Base-by-base conservation (phyloP, 1,284 basidiomycete species). In the Kwoniella shivajii region DNA sequence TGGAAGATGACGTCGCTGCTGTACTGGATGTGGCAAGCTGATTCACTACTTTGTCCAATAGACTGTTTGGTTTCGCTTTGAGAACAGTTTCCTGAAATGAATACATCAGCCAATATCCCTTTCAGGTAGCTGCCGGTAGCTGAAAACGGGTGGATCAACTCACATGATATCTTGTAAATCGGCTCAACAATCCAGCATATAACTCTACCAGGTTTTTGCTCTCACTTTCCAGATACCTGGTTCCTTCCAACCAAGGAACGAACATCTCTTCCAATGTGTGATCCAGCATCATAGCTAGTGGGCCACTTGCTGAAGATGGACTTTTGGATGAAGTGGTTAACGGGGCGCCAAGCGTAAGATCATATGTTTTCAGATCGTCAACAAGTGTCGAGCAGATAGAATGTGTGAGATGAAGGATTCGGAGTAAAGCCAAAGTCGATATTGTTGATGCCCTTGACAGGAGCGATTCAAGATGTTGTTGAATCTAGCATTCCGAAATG, bases 221-320 rank as follows among this genome's bases (percentile, higher is more conserved):
- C 80, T 99, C 96, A 33, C 86, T 85, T 69, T 99, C 96, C 4
- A 99, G 82, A 72, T 99, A 99, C 57, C 92, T 83, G 55, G 86
- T 86, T 2, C 90, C 92, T 76, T 96, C 94, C 5, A 89, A 89
- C 74, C 96, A 98, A 2, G 92, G 91, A 24, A 94, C 86, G 65
- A 99, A 99, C 16, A 99, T 84, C 73, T 99, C 96, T 64, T 98
- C 96, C 83, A 98, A 88, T 0, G 92, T 88, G 30, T 87, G 88
- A 74, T 99, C 96, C 13, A 99, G 82, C 89, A 98, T 93, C 0
- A 85, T 83, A 27, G 86, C 86, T 18, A 96, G 71, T 1, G 81
- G 76, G 16, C 68, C 71, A 3, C 49, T 67, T 30, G 55, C 50
- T 6, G 65, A 49, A n/a, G 44, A 31, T 20, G 56, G 22, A 11